phyloP scores from a whole-genome alignment of 2,329 filamentous ascomycete genomes.

The Acephala macrosclerotiorum region DNA sequence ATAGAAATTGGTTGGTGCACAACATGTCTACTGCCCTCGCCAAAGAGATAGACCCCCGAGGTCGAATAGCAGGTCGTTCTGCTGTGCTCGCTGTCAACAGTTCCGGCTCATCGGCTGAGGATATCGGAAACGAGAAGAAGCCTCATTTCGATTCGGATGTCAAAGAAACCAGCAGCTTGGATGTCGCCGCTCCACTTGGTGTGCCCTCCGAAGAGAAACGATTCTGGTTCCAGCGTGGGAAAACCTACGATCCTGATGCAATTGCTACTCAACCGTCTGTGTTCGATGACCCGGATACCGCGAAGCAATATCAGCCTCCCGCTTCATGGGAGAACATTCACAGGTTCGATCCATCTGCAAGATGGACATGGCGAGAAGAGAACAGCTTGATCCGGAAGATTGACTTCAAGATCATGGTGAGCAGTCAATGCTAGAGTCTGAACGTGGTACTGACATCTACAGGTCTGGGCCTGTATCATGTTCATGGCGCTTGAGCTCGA shows the following conservation, averaged over 20 bases:
- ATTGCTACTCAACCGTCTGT: conserved; percentile 40
- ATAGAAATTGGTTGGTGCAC: neutral
- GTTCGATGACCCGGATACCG: conserved; percentile 38
- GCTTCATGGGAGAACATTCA: conserved; percentile 37
- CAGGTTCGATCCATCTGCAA: conserved; percentile 37
- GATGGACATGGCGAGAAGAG: conserved; percentile 41
- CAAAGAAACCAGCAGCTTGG: neutral
- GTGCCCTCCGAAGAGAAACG: conserved; percentile 31
- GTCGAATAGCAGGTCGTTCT: conserved; percentile 9
- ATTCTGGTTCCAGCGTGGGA: conserved; percentile 36
- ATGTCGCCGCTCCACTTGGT: conserved; percentile 26
- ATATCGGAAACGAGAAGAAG: conserved; percentile 13
- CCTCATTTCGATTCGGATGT: neutral
- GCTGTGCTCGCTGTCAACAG: conserved; percentile 1
- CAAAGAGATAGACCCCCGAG: conserved; percentile 16
- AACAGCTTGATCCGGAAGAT: conserved; percentile 38
- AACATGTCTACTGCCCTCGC: conserved; percentile 26
- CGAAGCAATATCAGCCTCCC: conserved; percentile 37
- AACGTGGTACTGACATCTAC: neutral
- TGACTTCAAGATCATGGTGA: conserved; percentile 44
- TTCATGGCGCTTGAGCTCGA: conserved; percentile 70
- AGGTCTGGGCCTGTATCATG: conserved; percentile 55
- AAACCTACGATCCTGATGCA: conserved; percentile 34
- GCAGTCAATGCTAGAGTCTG: neutral
- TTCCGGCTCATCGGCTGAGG: conserved; percentile 12